Conservation (phyloP, 2,329 filamentous ascomycete species). For the Phyllosticta citrichinensis region DNA sequence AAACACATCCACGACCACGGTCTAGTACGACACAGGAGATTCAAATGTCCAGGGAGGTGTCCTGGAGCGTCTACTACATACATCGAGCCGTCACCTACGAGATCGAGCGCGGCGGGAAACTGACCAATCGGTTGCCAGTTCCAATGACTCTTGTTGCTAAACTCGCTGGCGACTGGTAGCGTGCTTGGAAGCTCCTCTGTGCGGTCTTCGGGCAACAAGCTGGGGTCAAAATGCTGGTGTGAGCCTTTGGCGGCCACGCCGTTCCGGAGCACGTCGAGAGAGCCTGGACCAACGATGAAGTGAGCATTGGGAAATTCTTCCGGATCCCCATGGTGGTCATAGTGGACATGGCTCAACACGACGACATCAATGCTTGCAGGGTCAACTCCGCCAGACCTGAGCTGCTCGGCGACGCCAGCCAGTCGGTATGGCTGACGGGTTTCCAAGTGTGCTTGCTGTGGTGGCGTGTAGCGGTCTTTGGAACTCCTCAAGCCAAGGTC, state of each 20-base stretch:
- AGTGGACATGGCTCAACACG: constrained; percentile 32
- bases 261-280: constrained; percentile 19
- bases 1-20: constrained; percentile 38
- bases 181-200: constrained; percentile 33
- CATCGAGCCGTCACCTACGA: constrained; percentile 38
- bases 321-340: constrained; percentile 34
- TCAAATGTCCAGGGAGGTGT: constrained; percentile 43
- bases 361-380: constrained; percentile 32
- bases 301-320: constrained; percentile 26
- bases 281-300: constrained; percentile 31
- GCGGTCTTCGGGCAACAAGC: constrained; percentile 32
- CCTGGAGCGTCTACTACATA: constrained; percentile 42
- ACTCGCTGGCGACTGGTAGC: background rate
- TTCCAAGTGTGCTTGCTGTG: constrained; percentile 37
- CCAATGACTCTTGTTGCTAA: background rate
- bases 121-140: constrained; percentile 35
- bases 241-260: constrained; percentile 11
- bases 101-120: constrained; percentile 37
- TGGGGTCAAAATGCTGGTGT: constrained; percentile 33
- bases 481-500: constrained; percentile 44
- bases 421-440: constrained; percentile 34
- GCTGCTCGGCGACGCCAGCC: constrained; percentile 29
- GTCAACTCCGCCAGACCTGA: constrained; percentile 26
- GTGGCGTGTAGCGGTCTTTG: constrained; percentile 32
- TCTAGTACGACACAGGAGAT: constrained; percentile 35